Base-by-base conservation (phyloP, 83 land plant genomes). In the Larix sibirica region DNA sequence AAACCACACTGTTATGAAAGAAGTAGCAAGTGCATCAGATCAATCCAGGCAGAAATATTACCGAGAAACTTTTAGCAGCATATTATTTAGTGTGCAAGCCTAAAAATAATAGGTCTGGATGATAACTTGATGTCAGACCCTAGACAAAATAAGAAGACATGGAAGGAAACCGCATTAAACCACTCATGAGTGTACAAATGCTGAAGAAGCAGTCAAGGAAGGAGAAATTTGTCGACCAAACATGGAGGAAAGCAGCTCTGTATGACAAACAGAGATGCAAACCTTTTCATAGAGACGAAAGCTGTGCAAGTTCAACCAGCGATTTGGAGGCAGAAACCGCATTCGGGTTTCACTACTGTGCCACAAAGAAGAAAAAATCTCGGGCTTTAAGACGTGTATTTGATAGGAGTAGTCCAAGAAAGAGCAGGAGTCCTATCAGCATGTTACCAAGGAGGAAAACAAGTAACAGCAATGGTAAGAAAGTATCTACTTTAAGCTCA, bases 241-340 rank as follows among this genome's bases (percentile, higher is more conserved):
- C 13, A n/a, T n/a, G 54, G 76, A 38, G 54, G 24, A 71, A 71
- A 33, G 24, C 54, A 40, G 26, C 10, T n/a, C 21, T 40, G 26
- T 73, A 42, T 73, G 77, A 73, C n/a, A 73, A 73, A 18, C 77
- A 73, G 14, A n/a, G 77, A 8, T 42, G 14, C 18, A 42, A 23
- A 12, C 42, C 77, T 42, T 73, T 73, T 10, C 14, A 50, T n/a
- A 73, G 54, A 73, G 42, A n/a, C 24, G 14, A 73, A 38, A 42
- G 24, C 56, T 36, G 8, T 69, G 33, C 74, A 69, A 69, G 74
- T 33, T n/a, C 77, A 73, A 50, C 56, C 56, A 42, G 77, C 44
- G 77, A 42, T 21, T 18, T 73, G 56, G 77, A 73, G 77, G 77
- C 77, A 42, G 77, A 73, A 42, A 42, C 77, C 3, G 77, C 42